A percentile compares a stretch with the other conserved stretches of the same genome.
Conservation (phyloP, 164 flowering plant species). For the Cinnamomum chago region DNA sequence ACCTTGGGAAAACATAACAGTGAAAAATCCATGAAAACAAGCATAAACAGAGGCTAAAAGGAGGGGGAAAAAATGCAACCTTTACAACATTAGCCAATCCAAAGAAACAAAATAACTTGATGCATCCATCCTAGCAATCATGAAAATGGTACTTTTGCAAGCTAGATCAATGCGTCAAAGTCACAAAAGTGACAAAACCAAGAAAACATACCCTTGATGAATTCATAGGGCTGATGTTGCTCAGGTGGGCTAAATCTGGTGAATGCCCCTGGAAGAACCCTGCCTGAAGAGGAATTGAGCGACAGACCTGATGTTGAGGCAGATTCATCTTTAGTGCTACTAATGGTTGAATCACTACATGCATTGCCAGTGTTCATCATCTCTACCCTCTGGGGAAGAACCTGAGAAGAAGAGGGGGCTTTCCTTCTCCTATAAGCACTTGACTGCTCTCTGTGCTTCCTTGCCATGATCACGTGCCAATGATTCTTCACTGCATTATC, state of each 20-base stretch:
- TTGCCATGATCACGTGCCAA: slow-evolving; percentile 73
- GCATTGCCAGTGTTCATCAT: slow-evolving; percentile 23
- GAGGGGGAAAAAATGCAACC: not conserved
- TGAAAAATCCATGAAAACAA: not conserved
- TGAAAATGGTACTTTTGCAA: not conserved
- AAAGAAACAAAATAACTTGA: not conserved
- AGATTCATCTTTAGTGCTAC: slow-evolving; percentile 42
- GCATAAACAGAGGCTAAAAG: not conserved
- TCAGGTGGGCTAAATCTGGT: slow-evolving; percentile 15
- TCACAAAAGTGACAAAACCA: not conserved
- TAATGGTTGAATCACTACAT: slow-evolving; percentile 37
- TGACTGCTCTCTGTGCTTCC: slow-evolving; percentile 50
- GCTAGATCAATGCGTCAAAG: not conserved
- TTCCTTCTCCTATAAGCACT: slow-evolving; percentile 40
- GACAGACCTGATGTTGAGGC: slow-evolving; percentile 53
- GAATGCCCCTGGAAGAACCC: slow-evolving; percentile 16
- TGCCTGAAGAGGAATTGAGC: slow-evolving; percentile 30
- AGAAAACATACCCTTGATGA: slow-evolving; percentile 14
- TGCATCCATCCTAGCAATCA: not conserved
- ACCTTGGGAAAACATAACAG: not conserved
- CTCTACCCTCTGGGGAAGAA: slow-evolving; percentile 4
- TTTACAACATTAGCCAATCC: not conserved
- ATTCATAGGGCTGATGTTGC: slow-evolving; percentile 9
- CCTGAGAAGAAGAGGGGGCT: slow-evolving; percentile 13
- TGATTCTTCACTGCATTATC: slow-evolving; percentile 80